phyloP scores from a whole-genome alignment of 2,329 filamentous ascomycete genomes.

The Phaeoacremonium minimum region DNA sequence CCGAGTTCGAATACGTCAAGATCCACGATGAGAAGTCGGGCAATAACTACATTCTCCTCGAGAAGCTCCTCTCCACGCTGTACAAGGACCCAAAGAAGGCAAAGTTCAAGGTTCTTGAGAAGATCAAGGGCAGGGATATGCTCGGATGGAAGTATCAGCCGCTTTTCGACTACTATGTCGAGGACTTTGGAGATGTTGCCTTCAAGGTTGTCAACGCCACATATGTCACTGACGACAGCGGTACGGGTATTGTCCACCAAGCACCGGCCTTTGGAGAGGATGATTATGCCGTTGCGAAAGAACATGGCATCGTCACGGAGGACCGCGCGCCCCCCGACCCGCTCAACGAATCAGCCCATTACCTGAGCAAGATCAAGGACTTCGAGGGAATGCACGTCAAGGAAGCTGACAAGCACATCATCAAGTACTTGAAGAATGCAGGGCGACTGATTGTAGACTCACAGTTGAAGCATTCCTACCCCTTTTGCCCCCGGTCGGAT shows the following conservation, averaged over 20 bases:
- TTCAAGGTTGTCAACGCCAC: conserved; percentile 79
- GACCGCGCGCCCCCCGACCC: conserved; percentile 81
- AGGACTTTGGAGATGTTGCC: conserved; percentile 79
- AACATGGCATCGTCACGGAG: conserved; percentile 72
- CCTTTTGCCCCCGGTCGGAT: conserved; percentile 92
- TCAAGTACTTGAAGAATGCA: conserved; percentile 76
- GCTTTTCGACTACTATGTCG: conserved; percentile 84
- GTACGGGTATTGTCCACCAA: conserved; percentile 92
- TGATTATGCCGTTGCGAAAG: conserved; percentile 79
- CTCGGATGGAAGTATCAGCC: conserved; percentile 86
- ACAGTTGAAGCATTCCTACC: conserved; percentile 86
- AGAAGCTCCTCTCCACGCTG: conserved; percentile 73
- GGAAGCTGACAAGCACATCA: conserved; percentile 86
- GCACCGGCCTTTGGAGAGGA: conserved; percentile 92
- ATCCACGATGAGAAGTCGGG: conserved; percentile 77
- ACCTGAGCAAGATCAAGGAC: conserved; percentile 71
- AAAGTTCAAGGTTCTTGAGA: conserved; percentile 79
- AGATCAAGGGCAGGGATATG: conserved; percentile 79
- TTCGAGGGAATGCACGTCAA: conserved; percentile 89
- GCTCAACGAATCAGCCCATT: conserved; percentile 78
- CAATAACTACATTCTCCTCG: conserved; percentile 80
- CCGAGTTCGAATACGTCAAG: conserved; percentile 79
- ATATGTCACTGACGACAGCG: conserved; percentile 86
- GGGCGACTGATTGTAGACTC: conserved; percentile 80
- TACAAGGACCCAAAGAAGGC: conserved; percentile 97